phyloP scores from a whole-genome alignment of 2,329 filamentous ascomycete species.

The Ramularia endophylla region DNA sequence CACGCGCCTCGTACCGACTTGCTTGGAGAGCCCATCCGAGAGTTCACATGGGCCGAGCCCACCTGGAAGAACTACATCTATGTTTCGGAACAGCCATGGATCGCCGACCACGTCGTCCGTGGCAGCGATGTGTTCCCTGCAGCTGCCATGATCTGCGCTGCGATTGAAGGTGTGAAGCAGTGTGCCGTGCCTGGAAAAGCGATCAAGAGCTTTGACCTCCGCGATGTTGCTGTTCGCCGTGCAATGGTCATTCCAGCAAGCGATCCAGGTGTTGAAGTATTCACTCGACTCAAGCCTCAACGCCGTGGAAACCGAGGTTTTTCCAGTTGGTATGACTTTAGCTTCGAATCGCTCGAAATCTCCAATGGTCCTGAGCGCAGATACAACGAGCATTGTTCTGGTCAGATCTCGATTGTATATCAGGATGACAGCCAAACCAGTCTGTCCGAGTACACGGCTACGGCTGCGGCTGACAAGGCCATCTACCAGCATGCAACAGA shows the following conservation, averaged over 20 bases:
- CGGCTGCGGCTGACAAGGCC: not conserved
- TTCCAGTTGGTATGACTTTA: not conserved
- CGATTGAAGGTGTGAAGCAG: constrained; percentile 15
- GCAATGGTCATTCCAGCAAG: constrained; percentile 6
- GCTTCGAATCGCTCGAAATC: not conserved
- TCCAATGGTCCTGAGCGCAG: not conserved
- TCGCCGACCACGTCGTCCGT: constrained; percentile 18
- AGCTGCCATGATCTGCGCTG: constrained; percentile 14
- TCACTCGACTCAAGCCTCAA: constrained; percentile 5
- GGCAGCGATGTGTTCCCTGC: constrained; percentile 11
- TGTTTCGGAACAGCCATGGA: constrained; percentile 20
- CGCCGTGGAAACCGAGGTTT: not conserved
- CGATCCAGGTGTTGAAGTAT: constrained; percentile 7
- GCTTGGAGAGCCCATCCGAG: not conserved
- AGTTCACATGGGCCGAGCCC: constrained; percentile 4
- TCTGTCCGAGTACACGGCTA: not conserved
- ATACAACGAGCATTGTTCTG: not conserved
- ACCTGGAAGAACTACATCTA: constrained; percentile 21
- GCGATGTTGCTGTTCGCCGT: constrained; percentile 8
- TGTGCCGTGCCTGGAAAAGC: constrained; percentile 1
- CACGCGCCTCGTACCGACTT: constrained; percentile 2
- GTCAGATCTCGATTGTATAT: not conserved
- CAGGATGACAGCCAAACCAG: not conserved
- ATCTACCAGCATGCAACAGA: not conserved
- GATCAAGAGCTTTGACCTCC: constrained; percentile 16